Evolutionary conservation across 2,329 filamentous ascomycete genomes (phyloP).

Genomic region (Arthroderma uncinatum): DNA sequence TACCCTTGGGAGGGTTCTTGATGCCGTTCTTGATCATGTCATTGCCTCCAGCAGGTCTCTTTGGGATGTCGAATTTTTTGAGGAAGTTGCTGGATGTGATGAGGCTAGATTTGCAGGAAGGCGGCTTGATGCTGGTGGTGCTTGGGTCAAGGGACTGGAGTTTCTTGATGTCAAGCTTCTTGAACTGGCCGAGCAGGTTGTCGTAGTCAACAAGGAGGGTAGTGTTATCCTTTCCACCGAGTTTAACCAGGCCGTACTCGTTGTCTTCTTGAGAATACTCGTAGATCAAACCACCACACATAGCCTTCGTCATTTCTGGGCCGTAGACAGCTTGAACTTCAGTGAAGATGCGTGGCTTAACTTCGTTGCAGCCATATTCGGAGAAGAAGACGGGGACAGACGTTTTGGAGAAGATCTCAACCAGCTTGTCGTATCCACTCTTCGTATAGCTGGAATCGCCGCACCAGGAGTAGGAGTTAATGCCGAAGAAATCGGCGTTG

Average conservation of each 20-base stretch:
- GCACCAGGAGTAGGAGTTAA: slow-evolving; percentile 61
- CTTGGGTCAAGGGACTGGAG: slow-evolving; percentile 54
- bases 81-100: slow-evolving; percentile 58
- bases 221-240: slow-evolving; percentile 48
- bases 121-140: slow-evolving; percentile 45
- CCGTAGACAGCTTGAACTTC: slow-evolving; percentile 52
- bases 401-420: slow-evolving; percentile 47
- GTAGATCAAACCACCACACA: slow-evolving; percentile 48
- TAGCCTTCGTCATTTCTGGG: slow-evolving; percentile 45
- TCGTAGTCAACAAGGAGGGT: slow-evolving; percentile 55
- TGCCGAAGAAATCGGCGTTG: slow-evolving; percentile 52
- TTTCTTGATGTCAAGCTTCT: slow-evolving; percentile 57
- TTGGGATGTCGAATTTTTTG: slow-evolving; percentile 67
- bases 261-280: slow-evolving; percentile 40
- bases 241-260: slow-evolving; percentile 47
- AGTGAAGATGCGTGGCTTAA: slow-evolving; percentile 46
- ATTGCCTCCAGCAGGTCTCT: slow-evolving; percentile 54
- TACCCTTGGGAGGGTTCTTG: slow-evolving; percentile 50
- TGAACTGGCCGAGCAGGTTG: slow-evolving; percentile 64
- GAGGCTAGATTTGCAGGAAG: slow-evolving; percentile 54
- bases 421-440: slow-evolving; percentile 47
- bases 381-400: slow-evolving; percentile 55
- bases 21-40: slow-evolving; percentile 69
- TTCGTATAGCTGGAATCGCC: slow-evolving; percentile 45
- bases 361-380: slow-evolving; percentile 55